Conservation (phyloP, 257 asterid genomes). For the Solanum microdontum region DNA sequence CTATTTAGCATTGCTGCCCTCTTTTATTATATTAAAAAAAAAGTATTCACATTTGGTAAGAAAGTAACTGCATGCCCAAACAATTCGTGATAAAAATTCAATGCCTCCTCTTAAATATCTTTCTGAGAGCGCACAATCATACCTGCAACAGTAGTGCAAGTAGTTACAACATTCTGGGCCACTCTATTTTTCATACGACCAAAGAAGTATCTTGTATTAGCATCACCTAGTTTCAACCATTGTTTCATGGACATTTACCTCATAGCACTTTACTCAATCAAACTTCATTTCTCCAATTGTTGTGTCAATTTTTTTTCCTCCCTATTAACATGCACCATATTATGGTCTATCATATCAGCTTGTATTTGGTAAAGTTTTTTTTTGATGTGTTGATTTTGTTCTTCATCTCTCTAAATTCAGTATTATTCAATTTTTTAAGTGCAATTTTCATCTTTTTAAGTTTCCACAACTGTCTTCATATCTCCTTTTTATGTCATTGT, state of each 20-base stretch:
- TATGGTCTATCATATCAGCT: background rate
- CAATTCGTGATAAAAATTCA: too few relatives aligned
- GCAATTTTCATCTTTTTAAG: too few relatives aligned
- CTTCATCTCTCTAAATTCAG: too few relatives aligned
- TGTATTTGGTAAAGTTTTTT: too few relatives aligned
- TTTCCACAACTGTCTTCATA: too few relatives aligned
- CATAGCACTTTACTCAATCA: background rate
- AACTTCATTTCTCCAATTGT: background rate
- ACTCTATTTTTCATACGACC: background rate
- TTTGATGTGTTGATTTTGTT: too few relatives aligned
- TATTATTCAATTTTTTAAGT: too few relatives aligned
- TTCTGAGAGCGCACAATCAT: background rate
- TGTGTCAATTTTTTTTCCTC: background rate
- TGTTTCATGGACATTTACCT: background rate
- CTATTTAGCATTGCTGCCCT: too few relatives aligned
- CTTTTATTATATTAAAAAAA: too few relatives aligned
- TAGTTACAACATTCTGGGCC: background rate
- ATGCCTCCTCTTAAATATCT: background rate
- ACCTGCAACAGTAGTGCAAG: background rate
- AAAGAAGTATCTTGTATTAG: too few relatives aligned
- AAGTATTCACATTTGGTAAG: too few relatives aligned
- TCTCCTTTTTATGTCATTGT: background rate
- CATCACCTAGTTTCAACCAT: background rate
- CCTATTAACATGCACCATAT: background rate
- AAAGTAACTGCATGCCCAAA: background rate